A percentile compares a stretch with the other conserved stretches of the same genome.
phyloP scores from a whole-genome alignment of 495 filamentous ascomycete genomes.

The Mytilinidion resinicola region DNA sequence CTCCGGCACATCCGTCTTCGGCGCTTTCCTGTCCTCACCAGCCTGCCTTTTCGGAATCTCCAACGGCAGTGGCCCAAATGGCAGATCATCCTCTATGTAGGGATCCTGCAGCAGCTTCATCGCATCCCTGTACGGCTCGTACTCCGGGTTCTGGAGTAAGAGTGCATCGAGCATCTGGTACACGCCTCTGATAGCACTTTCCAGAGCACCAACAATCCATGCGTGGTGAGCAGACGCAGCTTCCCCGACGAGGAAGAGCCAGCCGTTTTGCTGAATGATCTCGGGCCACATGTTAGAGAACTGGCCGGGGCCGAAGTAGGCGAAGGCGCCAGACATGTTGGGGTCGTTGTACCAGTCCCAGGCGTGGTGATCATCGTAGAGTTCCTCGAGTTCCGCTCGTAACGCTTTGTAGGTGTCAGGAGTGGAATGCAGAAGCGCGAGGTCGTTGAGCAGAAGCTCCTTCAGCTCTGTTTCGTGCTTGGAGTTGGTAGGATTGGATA shows the following conservation, averaged over 20 bases:
- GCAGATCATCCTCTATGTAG: background rate
- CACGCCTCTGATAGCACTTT: slow-evolving; percentile 18
- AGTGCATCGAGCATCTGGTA: slow-evolving; percentile 10
- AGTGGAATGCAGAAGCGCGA: slow-evolving; percentile 19
- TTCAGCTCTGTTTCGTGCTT: slow-evolving; percentile 24
- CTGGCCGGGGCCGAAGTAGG: slow-evolving; percentile 42
- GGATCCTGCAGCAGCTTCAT: background rate
- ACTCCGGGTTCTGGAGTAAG: background rate
- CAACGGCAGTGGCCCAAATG: background rate
- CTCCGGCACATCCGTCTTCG: background rate
- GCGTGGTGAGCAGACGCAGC: slow-evolving; percentile 25
- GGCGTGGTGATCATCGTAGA: slow-evolving; percentile 33
- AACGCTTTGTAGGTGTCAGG: slow-evolving; percentile 14
- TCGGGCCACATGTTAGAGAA: slow-evolving; percentile 35
- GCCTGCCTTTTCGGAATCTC: background rate
- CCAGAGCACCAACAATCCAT: slow-evolving; percentile 24
- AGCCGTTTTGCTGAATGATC: slow-evolving; percentile 21
- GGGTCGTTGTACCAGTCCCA: slow-evolving; percentile 38
- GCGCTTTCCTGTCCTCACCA: background rate
- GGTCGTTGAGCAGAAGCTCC: slow-evolving; percentile 30
- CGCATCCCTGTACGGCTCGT: background rate
- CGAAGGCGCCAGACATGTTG: slow-evolving; percentile 41
- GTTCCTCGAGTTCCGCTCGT: background rate
- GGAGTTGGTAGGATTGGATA: slow-evolving; percentile 9
- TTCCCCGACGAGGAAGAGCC: slow-evolving; percentile 22